A percentile compares a stretch with the other conserved stretches of the same genome.
Conservation (phyloP, 805 yeast species). For the Candida sonorensis region DNA sequence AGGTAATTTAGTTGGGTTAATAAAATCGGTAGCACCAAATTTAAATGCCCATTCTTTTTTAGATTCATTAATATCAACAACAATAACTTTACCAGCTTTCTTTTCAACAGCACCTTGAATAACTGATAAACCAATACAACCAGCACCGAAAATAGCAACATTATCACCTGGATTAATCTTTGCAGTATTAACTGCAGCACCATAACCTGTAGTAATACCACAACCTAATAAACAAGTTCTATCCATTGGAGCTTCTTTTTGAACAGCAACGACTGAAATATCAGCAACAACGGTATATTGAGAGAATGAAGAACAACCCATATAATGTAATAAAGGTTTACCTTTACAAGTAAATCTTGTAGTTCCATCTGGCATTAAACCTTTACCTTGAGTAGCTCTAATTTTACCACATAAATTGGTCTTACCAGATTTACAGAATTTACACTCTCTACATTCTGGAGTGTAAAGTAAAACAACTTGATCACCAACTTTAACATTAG, state of each 20-base stretch:
- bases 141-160: slow-evolving; percentile 96
- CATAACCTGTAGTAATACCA: slow-evolving; percentile 98
- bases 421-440: slow-evolving; percentile 90
- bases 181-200: slow-evolving; percentile 95
- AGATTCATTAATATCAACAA: slow-evolving; percentile 78
- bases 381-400: slow-evolving; percentile 96
- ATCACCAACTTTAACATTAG: slow-evolving; percentile 86
- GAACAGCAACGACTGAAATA: slow-evolving; percentile 89
- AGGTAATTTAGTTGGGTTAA: slow-evolving; percentile 75
- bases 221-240: slow-evolving; percentile 92
- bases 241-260: slow-evolving; percentile 76
- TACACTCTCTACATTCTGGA: slow-evolving; percentile 94
- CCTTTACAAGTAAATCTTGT: slow-evolving; percentile 84
- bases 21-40: slow-evolving; percentile 94
- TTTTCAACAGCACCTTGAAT: slow-evolving; percentile 89
- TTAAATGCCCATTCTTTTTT: slow-evolving; percentile 81
- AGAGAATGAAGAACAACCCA: slow-evolving; percentile 97
- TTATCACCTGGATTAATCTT: slow-evolving; percentile 85
- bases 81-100: slow-evolving; percentile 75
- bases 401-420: slow-evolving; percentile 95
- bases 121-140: slow-evolving; percentile 94
- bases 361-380: slow-evolving; percentile 98
- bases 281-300: slow-evolving; percentile 98
- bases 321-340: slow-evolving; percentile 78
- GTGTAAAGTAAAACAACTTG: slow-evolving; percentile 91